Evolutionary conservation across 768 basidiomycete genomes (phyloP), one percentile per base, ranked within the genome.

Genomic region (Pleurotus tuoliensis): DNA sequence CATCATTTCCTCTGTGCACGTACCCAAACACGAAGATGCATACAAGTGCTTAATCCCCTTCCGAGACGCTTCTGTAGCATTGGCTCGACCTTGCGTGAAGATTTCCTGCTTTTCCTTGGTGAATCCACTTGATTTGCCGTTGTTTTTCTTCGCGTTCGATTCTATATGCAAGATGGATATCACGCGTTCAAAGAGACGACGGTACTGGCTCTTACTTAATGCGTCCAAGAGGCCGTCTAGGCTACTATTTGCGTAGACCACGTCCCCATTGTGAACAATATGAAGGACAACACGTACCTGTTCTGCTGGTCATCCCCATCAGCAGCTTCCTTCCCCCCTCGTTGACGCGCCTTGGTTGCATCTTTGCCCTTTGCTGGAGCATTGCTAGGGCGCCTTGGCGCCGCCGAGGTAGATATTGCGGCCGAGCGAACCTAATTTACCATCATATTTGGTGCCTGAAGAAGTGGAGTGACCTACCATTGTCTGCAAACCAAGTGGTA

Each of bases 41-140:
- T 53, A 53, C 51, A 53, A 6, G 15, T 53, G 51, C n/a, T 37
- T 39, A 3, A 53, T 38, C 15, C 51, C 51, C 20, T 37, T 40
- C 22, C 41, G 39, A 13, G 37, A 37, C 39, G 15, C 51, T 24
- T 53, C 51, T 37, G 20, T n/a, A 22, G 51, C 51, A 22, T 53
- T 53, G 6, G n/a, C 7, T 22, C 51, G 39, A 15, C 37, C 39
- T 20, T 53, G n/a, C 4, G 34, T n/a, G n/a, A 40, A 53, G 5
- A 53, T 25, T 38, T 40, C 37, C 18, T 53, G 38, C n/a, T 53
- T 53, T 25, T 53, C 51, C 7, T 43, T 53, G 6, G 22, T 38
- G 22, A 53, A 53, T 12, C 20, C 24, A 25, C 51, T 41, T 11
- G 51, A 38, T 24, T 24, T 12, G 7, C 8, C 18, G 15, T 25